Evolutionary conservation across 805 yeast species (phyloP).

Genomic region (Priceomyces fermenticarens): DNA sequence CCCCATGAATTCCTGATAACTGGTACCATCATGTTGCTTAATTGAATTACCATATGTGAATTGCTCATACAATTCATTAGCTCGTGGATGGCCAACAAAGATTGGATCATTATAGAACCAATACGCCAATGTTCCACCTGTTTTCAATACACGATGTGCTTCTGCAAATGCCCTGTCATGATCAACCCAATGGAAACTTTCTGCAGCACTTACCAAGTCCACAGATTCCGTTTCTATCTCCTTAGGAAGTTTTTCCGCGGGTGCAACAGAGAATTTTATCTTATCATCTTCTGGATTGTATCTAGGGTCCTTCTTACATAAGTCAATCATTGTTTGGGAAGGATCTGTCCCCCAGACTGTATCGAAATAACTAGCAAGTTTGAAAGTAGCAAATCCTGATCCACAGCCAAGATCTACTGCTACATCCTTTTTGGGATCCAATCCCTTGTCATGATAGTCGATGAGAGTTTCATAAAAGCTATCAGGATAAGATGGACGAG

Average conservation of each 20-base stretch:
- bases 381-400: constrained; percentile 68
- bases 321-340: constrained; percentile 17
- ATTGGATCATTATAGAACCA: constrained; percentile 81
- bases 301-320: constrained; percentile 19
- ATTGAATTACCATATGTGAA: constrained; percentile 41
- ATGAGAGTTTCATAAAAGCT: constrained; percentile 15
- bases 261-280: constrained; percentile 19
- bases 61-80: constrained; percentile 52
- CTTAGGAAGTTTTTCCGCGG: constrained; percentile 25
- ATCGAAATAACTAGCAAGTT: constrained; percentile 44
- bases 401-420: constrained; percentile 80
- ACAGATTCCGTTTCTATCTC: constrained; percentile 28
- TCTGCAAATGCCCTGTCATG: constrained; percentile 51
- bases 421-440: constrained; percentile 4
- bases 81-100: constrained; percentile 49
- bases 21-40: constrained; percentile 11
- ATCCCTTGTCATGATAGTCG: constrained; percentile 11
- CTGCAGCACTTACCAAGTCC: constrained; percentile 75
- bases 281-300: constrained; percentile 9
- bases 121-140: constrained; percentile 66
- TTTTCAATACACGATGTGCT: constrained; percentile 47
- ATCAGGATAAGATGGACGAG: constrained; percentile 67
- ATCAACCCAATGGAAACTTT: constrained; percentile 84
- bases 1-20: constrained; percentile 48
- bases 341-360: constrained; percentile 59